Conservation (phyloP, 345 rosid species). For the Pistacia integerrima region DNA sequence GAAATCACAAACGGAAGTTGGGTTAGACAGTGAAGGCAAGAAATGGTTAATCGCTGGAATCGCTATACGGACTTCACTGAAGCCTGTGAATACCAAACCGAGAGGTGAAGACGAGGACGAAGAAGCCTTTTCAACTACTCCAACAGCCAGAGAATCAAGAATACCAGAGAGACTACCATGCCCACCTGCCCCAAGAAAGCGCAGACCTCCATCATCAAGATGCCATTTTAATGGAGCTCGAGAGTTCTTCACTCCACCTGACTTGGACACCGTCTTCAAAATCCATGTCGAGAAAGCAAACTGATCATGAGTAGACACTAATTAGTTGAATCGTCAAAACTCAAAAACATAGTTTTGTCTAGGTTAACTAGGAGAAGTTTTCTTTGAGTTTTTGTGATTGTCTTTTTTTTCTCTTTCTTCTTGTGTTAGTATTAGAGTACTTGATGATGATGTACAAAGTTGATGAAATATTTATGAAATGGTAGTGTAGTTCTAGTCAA, state of each 20-base stretch:
- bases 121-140: slow-evolving; percentile 65
- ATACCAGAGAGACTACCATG: slow-evolving; percentile 68
- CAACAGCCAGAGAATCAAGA: slow-evolving; percentile 76
- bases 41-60: slow-evolving; percentile 86
- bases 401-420: background rate
- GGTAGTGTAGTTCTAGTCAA: slow-evolving; percentile 28
- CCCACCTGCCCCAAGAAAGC: slow-evolving; percentile 88
- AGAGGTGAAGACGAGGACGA: slow-evolving; percentile 46
- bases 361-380: background rate
- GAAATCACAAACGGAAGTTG: slow-evolving; percentile 58
- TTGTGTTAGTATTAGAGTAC: slow-evolving; percentile 11
- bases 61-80: slow-evolving; percentile 55
- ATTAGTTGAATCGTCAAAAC: background rate
- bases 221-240: slow-evolving; percentile 53
- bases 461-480: slow-evolving; percentile 32
- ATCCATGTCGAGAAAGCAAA: slow-evolving; percentile 60
- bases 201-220: slow-evolving; percentile 52
- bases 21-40: slow-evolving; percentile 57
- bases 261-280: slow-evolving; percentile 77
- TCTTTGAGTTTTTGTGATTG: background rate
- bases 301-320: slow-evolving; percentile 20
- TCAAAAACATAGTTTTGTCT: background rate
- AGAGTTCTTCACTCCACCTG: slow-evolving; percentile 83
- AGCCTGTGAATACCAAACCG: slow-evolving; percentile 65
- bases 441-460: slow-evolving; percentile 45